phyloP scores from a whole-genome alignment of 139 green algal genomes.

The Micractinium conductrix region DNA sequence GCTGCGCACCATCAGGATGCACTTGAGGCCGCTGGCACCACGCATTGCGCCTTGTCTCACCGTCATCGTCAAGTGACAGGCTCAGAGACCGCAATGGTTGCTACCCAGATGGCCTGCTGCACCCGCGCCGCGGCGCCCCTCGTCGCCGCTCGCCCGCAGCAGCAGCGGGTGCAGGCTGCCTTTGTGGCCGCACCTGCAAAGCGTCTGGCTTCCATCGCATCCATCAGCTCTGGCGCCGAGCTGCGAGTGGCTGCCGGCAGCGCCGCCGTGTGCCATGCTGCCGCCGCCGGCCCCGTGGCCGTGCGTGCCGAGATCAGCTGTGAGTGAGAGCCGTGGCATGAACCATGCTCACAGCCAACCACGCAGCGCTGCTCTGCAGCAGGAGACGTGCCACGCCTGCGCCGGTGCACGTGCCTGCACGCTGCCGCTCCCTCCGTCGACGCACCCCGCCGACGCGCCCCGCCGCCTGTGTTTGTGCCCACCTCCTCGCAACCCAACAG shows the following conservation, averaged over 20 bases:
- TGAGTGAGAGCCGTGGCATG: not conserved
- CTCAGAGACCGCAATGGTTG: not conserved
- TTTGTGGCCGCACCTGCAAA: not conserved
- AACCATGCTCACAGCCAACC: not conserved
- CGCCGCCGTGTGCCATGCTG: not conserved
- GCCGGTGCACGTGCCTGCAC: no score
- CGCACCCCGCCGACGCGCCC: not conserved
- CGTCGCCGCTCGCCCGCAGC: not conserved
- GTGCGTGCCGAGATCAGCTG: slow-evolving; percentile 35
- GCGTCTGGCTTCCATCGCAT: slow-evolving; percentile 11
- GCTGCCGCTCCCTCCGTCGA: no score
- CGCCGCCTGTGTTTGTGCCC: no score
- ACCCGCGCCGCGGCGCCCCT: not conserved
- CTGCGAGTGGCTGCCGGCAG: not conserved
- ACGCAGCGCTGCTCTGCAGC: no score
- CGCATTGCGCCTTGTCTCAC: not conserved
- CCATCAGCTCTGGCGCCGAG: slow-evolving; percentile 13
- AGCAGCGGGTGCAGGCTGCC: slow-evolving; percentile 1
- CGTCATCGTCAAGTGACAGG: not conserved
- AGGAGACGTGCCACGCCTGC: no score
- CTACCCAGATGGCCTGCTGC: no score
- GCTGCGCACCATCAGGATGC: no score
- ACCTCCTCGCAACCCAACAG: no score
- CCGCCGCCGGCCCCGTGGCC: slow-evolving; percentile 3
- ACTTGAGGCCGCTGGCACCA: not conserved